Evolutionary conservation across 2,329 filamentous ascomycete genomes (phyloP).

Genomic region (Pseudocercospora macadamiae): DNA sequence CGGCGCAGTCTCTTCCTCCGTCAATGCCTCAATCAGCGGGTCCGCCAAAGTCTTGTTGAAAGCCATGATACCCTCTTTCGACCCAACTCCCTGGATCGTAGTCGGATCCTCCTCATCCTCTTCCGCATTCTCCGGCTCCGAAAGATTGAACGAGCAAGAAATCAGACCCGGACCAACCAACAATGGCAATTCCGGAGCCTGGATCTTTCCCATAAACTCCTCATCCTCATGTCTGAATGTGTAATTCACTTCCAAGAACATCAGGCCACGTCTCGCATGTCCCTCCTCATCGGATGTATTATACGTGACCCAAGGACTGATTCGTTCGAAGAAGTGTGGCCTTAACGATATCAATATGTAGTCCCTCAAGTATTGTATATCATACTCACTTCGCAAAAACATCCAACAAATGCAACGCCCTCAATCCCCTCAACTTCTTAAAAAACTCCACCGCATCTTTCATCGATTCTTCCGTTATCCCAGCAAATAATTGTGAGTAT

Average conservation of each 20-base stretch:
- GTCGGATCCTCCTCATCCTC: slow-evolving; percentile 39
- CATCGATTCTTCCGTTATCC: slow-evolving; percentile 43
- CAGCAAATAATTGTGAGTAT: slow-evolving; percentile 51
- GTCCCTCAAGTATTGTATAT: too few relatives aligned
- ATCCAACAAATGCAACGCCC: slow-evolving; percentile 53
- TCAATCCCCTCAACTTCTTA: slow-evolving; percentile 38
- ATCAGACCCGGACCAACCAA: slow-evolving; percentile 44
- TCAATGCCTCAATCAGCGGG: slow-evolving; percentile 39
- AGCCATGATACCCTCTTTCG: slow-evolving; percentile 41
- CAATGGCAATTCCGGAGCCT: slow-evolving; percentile 40
- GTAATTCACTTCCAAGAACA: slow-evolving; percentile 52
- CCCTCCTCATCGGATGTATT: slow-evolving; percentile 34
- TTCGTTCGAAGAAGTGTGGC: slow-evolving; percentile 44
- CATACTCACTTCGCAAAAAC: slow-evolving; percentile 44
- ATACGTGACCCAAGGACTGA: slow-evolving; percentile 37
- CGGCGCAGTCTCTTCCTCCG: slow-evolving; percentile 38
- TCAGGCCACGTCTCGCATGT: slow-evolving; percentile 39
- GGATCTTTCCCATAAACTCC: slow-evolving; percentile 46
- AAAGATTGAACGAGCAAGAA: slow-evolving; percentile 43
- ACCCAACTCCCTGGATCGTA: slow-evolving; percentile 33
- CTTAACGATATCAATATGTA: not conserved
- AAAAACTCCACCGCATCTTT: slow-evolving; percentile 49
- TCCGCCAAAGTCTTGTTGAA: slow-evolving; percentile 38
- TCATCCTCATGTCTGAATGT: slow-evolving; percentile 51
- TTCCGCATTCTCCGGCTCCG: slow-evolving; percentile 39